Base-by-base conservation (phyloP, 805 yeast species). In the Tetrapisispora nanseiensis region DNA sequence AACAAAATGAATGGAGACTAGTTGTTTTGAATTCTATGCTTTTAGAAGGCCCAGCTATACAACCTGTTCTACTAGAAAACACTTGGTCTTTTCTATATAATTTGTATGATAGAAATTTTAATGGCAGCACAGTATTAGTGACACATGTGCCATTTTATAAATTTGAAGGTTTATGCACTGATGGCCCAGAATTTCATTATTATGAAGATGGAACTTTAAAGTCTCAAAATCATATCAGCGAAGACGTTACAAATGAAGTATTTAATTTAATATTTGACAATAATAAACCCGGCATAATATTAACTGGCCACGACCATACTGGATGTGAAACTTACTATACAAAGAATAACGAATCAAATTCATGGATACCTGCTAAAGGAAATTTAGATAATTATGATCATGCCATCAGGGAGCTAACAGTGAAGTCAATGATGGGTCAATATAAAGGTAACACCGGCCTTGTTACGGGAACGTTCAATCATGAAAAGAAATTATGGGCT, bases 221-320 rank as follows among this genome's bases (percentile, higher is more conserved):
- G 48, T 81, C 90, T 7, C 97, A 90, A 53, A 92, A 92, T 62
- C 96, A 86, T 63, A 65, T 92, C 30, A 72, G 82, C 23, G 65
- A 70, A 47, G 82, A 80, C 6, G 72, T 82, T 0, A 66, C 90
- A 3, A 82, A 81, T 55, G 67, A 71, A 46, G 79, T 90, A 2
- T 61, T 92, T 50, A 71, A 82, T 51, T 70, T 80, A n/a, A 71
- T 85, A 13, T 90, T 90, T 58, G 75, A 75, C 30, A 74, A 74
- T 50, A 63, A 68, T 8, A 74, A 76, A 48, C 78, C 82, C 16
- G 97, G 97, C 18, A 69, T 90, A 9, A 77, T 92, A 3, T 64
- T 90, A 33, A 85, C 95, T 0, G 98, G 98, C 1, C 98, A 92
- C 63, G 98, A 92, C 57, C 98, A 92, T 56, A 89, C 81, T 50